Base-by-base conservation (phyloP, 352 stramenopile genomes). In the Pythium phragmiticola region DNA sequence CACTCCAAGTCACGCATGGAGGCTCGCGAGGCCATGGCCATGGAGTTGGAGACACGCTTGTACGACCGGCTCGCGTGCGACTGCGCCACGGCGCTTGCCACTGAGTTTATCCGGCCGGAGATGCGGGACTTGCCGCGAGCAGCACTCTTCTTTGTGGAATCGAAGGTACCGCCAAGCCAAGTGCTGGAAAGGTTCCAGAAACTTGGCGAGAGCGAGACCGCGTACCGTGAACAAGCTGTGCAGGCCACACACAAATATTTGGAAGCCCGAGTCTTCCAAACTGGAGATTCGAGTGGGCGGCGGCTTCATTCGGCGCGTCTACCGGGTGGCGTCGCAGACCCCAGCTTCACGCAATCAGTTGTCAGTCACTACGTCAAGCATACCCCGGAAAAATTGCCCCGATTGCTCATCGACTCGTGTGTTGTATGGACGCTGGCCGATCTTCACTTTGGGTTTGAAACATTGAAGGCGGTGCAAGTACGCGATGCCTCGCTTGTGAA, bases 331-430 rank as follows among this genome's bases (percentile, higher is more conserved):
- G 17, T 16, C 17, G 7, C 28, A 9, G 17, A 63, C n/a, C n/a
- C n/a, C 9, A 53, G 70, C 28, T 91, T 92, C 37, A 94, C 84
- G 8, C 79, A 78, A 23, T 86, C 73, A 2, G 81, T 90, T 12
- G 64, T 94, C 48, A 55, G 74, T 16, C 82, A 94, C 45, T 94
- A 92, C 53, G 78, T 78, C 19, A 81, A 88, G 48, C 78, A 92
- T 54, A 84, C 83, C 7, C 86, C 86, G 0, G 83, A 91, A 54
- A 78, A 92, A 59, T 73, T 94, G 28, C 76, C 86, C 36, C 75
- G 79, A 2, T 53, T 94, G 13, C 76, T 92, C 47, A 77, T 92
- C 14, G 82, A 92, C 56, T 87, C 86, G 17, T 82, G 75, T 14
- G 76, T 94, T 26, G 69, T 63, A 6, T 94, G 86, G 86, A 89